Conservation (phyloP, 495 filamentous ascomycete genomes). For the Rhizodiscina lignyota region DNA sequence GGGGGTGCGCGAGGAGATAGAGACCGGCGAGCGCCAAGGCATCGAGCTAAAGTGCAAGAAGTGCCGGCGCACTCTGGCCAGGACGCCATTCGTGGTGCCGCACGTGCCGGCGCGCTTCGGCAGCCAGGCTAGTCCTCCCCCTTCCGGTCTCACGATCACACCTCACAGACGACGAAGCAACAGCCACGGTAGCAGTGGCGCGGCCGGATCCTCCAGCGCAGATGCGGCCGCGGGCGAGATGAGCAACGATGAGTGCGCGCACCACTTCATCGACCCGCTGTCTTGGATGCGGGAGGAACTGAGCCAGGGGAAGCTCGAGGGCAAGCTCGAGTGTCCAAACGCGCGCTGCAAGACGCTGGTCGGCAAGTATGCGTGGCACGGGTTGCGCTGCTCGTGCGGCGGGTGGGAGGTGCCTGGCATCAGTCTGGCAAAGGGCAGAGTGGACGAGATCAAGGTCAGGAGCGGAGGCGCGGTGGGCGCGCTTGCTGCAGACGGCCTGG, state of each 20-base stretch:
- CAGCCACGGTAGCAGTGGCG: too few species aligned
- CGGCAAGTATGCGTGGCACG: conserved; percentile 90
- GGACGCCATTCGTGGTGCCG: not conserved
- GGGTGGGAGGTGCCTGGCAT: conserved; percentile 88
- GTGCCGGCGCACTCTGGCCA: conserved; percentile 26
- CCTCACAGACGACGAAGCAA: too few species aligned
- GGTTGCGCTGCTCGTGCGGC: conserved; percentile 80
- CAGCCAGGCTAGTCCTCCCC: too few species aligned
- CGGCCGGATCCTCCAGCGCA: too few species aligned
- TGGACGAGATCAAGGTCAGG: conserved; percentile 46
- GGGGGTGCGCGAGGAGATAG: conserved; percentile 2
- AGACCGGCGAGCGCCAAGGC: conserved; percentile 2
- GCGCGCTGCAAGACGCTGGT: conserved; percentile 69
- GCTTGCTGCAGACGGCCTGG: too few species aligned
- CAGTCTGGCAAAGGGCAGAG: conserved; percentile 58
- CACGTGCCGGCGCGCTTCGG: not conserved
- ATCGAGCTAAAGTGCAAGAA: conserved; percentile 14
- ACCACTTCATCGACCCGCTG: conserved; percentile 78
- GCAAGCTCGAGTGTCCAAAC: conserved; percentile 69
- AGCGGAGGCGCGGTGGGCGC: not conserved
- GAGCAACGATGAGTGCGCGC: conserved; percentile 37
- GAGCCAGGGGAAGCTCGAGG: conserved; percentile 58
- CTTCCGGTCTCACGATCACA: too few species aligned
- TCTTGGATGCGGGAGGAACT: conserved; percentile 84
- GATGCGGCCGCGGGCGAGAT: not conserved